Evolutionary conservation across 2,329 filamentous ascomycete species (phyloP).

Genomic region (Apiospora hydei): DNA sequence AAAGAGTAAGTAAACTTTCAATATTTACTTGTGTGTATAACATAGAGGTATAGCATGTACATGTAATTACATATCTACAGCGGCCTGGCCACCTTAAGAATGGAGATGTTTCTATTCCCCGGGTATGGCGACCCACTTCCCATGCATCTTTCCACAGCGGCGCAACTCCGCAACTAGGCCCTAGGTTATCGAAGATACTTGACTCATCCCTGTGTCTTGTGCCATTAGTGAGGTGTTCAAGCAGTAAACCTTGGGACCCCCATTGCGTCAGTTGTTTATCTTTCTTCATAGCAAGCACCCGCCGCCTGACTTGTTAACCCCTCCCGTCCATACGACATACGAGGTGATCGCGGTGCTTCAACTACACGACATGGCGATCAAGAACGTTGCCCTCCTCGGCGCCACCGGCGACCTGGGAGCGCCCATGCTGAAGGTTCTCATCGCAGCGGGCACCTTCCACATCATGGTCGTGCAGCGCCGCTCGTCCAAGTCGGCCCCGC

Average conservation of each 20-base stretch:
- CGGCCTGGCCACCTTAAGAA: background rate
- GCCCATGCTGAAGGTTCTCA: conserved; percentile 43
- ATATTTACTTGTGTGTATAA: background rate
- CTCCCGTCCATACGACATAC: background rate
- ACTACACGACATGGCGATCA: conserved; percentile 39
- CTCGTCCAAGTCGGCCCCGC: conserved; percentile 38
- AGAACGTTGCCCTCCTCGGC: conserved; percentile 47
- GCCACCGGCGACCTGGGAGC: conserved; percentile 47
- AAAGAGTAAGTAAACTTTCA: background rate
- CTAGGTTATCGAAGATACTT: background rate
- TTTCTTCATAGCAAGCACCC: background rate
- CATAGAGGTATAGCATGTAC: too few relatives aligned
- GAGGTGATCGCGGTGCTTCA: background rate
- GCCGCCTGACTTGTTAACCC: background rate
- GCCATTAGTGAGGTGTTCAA: background rate
- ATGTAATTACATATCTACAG: too few relatives aligned
- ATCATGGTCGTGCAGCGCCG: conserved; percentile 45
- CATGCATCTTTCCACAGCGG: background rate
- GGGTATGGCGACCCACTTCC: background rate
- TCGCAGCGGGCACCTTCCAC: conserved; percentile 39
- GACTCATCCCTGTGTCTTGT: background rate
- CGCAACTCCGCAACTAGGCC: background rate
- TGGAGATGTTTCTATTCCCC: background rate
- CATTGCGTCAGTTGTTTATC: background rate
- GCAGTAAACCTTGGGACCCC: background rate